Evolutionary conservation across 2,329 filamentous ascomycete genomes (phyloP), one percentile per base, ranked within the genome.

Genomic region (Aspergillus pseudoterreus): DNA sequence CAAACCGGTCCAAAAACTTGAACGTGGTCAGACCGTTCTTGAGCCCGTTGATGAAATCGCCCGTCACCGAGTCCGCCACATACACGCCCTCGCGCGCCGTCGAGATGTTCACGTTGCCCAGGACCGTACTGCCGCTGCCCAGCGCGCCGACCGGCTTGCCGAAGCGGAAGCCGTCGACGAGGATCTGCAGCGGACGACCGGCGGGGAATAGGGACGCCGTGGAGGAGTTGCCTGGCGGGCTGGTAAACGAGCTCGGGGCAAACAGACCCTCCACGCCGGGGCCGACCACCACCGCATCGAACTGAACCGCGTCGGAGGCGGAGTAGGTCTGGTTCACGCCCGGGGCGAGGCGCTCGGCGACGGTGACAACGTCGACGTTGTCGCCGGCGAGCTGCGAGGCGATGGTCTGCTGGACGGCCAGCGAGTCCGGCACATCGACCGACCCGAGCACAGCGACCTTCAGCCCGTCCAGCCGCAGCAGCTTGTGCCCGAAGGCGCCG

Each of bases 121-220:
- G 67, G 4, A 75, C 67, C 17, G 51, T 48, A n/a, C 58, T 70
- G 0, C 69, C 70, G 11, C 62, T 67, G 1, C 83, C 85, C 1
- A 88, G 57, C 24, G 80, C 81, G 12, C 75, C 85, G 21, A 90
- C 73, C 0, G 87, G 83, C 75, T 90, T 90, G 4, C 85, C 86
- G 75, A 83, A 90, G 21, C 81, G 74, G 71, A 83, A 90, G 0
- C 77, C 81, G 61, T 85, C 81, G 14, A 75, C 64, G 15, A 88
- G 66, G 46, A 90, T 85, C 71, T 87, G 79, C 2, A 78, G 68
- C 0, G 86, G 87, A 0, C 85, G 77, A 1, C 82, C 82, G 2
- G 78, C 73, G 1, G 86, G 86, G 67, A 80, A 90, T 6, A 89
- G 72, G 0, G 85, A 75, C 1, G 82, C 75, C 3, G 78, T 81